Conservation (phyloP, 441 rosid genomes). For the Gossypium lobatum region DNA sequence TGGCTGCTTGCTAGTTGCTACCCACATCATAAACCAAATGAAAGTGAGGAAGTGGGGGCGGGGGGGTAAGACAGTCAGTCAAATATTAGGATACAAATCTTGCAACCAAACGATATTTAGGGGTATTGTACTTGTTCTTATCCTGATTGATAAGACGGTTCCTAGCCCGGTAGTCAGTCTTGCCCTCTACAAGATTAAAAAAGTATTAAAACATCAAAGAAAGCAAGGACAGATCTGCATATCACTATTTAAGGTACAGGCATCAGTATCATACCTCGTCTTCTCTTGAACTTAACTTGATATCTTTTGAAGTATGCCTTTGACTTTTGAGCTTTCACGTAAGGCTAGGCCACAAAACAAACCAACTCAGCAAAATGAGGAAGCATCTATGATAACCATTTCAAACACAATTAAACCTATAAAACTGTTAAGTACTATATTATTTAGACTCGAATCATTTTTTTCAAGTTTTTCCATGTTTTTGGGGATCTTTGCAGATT, state of each 20-base stretch:
- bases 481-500: too few species aligned
- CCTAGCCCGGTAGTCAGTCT: constrained; percentile 65
- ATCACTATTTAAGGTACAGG: neutral
- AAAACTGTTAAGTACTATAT: neutral
- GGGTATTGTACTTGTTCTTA: constrained; percentile 66
- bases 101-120: constrained; percentile 61
- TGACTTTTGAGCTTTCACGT: constrained; percentile 48
- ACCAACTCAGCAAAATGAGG: neutral
- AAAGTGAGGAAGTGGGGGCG: neutral
- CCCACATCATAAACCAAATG: neutral
- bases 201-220: neutral
- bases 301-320: constrained; percentile 62
- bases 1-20: neutral
- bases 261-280: constrained; percentile 36
- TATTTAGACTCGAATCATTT: neutral
- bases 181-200: constrained; percentile 35
- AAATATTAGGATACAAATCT: constrained; percentile 50
- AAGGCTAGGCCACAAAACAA: constrained; percentile 26
- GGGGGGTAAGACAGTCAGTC: neutral
- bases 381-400: neutral
- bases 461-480: too few species aligned
- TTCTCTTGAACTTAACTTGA: constrained; percentile 69
- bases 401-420: neutral
- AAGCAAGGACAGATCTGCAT: neutral
- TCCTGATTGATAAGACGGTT: constrained; percentile 61